Percentiles rank a stretch among this genome's conserved stretches.
These are phyloP conservation scores for Abrus pulchellus DNA, from an alignment of 306 rosid species.

Conservation along the genomic window DNA sequence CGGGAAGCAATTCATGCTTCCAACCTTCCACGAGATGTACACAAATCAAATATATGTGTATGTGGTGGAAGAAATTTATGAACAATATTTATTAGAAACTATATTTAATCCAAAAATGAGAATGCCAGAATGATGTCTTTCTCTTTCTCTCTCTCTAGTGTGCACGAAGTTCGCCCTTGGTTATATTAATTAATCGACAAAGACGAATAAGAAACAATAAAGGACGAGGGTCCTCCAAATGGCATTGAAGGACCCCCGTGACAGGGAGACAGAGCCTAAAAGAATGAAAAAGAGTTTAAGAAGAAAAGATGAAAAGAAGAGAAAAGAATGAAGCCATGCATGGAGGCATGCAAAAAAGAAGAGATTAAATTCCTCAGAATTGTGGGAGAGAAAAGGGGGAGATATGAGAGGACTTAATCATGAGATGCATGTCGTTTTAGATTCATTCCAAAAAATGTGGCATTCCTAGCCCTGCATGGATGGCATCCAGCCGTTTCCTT, in stretches of 20 bases:
- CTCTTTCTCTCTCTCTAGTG: no score
- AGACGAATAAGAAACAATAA: neutral
- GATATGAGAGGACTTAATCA: conserved; percentile 46
- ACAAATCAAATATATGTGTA: neutral
- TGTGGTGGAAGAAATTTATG: no score
- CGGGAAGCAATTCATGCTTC: conserved; percentile 84
- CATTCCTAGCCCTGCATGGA: conserved; percentile 24
- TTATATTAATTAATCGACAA: neutral
- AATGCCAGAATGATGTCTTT: neutral
- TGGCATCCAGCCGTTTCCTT: conserved; percentile 36
- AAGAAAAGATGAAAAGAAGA: conserved; percentile 38
- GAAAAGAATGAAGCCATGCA: conserved; percentile 34
- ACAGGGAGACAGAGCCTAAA: conserved; percentile 39
- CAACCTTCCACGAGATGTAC: neutral
- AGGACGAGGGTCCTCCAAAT: conserved; percentile 73
- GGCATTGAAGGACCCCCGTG: conserved; percentile 82
- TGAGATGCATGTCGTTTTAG: conserved; percentile 12
- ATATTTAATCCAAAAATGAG: conserved; percentile 3
- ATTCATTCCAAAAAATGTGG: conserved; percentile 43
- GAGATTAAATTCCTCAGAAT: conserved; percentile 35
- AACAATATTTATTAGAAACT: neutral
- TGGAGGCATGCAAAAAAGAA: conserved; percentile 20
- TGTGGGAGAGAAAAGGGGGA: conserved; percentile 44
- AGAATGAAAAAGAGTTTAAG: conserved; percentile 30
- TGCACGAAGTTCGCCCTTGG: neutral